Base-by-base conservation (phyloP, 257 asterid species). In the Solanum pennellii region DNA sequence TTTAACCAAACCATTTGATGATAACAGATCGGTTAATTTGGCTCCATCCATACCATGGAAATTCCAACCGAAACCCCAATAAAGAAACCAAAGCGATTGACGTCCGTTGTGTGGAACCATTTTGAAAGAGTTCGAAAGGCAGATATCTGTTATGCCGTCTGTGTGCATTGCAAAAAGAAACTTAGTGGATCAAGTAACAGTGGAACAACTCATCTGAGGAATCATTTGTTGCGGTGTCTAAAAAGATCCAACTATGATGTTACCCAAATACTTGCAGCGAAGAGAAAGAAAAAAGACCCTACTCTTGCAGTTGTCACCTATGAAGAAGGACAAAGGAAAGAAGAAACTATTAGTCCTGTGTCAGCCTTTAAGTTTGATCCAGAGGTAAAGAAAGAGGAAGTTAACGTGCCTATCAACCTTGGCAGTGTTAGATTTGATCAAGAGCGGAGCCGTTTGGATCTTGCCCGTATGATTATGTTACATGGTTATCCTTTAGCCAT, bases 111-210 rank as follows among this genome's bases (percentile, higher is more conserved):
- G 14, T 96, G 99, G 99, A 95, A 96, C 89, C 98, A 96, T 93
- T 96, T 96, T 16, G 98, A 96, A 91, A 93, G 98, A 92, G 91
- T 94, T 56, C 91, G 93, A 88, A 96, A 95, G 92, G 99, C 97
- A 29, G 99, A 97, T 13, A 91, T 91, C 45, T 98, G 96, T 87
- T 96, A 94, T 92, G 99, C 99, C 35, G 96, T 96, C 88, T 97
- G 99, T 87, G 87, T 94, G 79, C 99, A 97, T 88, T 97, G 99
- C 95, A 97, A 95, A 66, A 97, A 97, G 95, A 95, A 95, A 92
- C 94, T 97, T 29, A 94, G 99, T 77, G 99, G 99, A 75, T 97
- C 99, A 37, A 96, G 99, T 90, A 96, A 96, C 86, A 97, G 99
- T 31, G 99, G 99, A 87, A 97, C 99, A 47, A 97, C 99, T 16